phyloP scores from a whole-genome alignment of 2,329 filamentous ascomycete species.

The Alternaria sp. region DNA sequence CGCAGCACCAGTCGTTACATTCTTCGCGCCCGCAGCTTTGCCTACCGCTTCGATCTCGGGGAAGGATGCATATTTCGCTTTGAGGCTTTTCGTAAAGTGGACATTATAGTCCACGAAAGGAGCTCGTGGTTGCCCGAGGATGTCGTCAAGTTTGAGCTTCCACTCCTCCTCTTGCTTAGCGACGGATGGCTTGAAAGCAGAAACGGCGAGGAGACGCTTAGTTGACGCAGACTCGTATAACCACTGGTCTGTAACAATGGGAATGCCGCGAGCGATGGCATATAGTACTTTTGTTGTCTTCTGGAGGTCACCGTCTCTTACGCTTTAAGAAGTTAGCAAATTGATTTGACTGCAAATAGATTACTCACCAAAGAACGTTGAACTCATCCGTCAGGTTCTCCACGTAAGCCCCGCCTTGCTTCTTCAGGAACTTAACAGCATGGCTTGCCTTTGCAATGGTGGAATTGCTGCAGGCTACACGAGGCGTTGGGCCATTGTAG shows the following conservation, averaged over 20 bases:
- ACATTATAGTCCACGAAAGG: conserved; percentile 60
- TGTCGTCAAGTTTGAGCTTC: conserved; percentile 47
- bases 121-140: conserved; percentile 48
- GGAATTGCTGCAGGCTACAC: conserved; percentile 49
- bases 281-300: conserved; percentile 59
- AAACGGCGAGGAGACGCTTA: conserved; percentile 49
- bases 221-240: conserved; percentile 51
- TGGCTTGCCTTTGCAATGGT: conserved; percentile 33
- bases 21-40: conserved; percentile 50
- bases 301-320: conserved; percentile 51
- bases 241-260: conserved; percentile 60
- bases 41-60: conserved; percentile 52
- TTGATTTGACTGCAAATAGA: neutral
- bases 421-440: conserved; percentile 48
- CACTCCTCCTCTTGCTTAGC: conserved; percentile 51
- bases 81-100: conserved; percentile 58
- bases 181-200: conserved; percentile 47
- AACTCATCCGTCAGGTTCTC: conserved; percentile 44
- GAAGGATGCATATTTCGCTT: conserved; percentile 46
- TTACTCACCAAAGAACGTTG: conserved; percentile 47
- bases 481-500: conserved; percentile 40
- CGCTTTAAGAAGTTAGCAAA: conserved; percentile 41
- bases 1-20: conserved; percentile 32
- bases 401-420: conserved; percentile 41
- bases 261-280: conserved; percentile 54